Evolutionary conservation across 305 asterid genomes (phyloP).

Genomic region (Solanum hybrid): DNA sequence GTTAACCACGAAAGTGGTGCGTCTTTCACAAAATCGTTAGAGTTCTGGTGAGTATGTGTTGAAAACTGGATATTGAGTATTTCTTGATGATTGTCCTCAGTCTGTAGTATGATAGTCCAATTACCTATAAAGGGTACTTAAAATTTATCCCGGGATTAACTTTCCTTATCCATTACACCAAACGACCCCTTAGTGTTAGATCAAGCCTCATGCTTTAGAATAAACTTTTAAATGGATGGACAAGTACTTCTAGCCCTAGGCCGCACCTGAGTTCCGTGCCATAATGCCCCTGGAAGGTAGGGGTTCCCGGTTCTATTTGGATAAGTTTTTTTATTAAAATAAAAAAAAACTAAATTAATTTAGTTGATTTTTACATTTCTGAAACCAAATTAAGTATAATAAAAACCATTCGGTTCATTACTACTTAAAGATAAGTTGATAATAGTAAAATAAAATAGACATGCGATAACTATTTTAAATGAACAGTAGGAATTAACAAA

Average conservation of each 20-base stretch:
- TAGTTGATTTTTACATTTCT: background rate
- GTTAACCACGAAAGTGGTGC: background rate
- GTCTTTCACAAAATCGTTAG: background rate
- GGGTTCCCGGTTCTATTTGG: background rate
- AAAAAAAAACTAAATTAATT: background rate
- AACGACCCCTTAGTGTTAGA: background rate
- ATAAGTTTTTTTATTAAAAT: background rate
- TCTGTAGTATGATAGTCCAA: background rate
- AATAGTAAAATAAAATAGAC: background rate
- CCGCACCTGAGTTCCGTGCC: background rate
- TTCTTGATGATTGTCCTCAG: background rate
- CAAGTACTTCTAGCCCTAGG: background rate
- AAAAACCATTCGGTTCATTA: too few relatives aligned
- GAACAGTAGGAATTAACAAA: background rate
- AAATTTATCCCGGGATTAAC: too few relatives aligned
- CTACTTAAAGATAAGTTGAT: background rate
- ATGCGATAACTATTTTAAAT: background rate
- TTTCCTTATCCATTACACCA: too few relatives aligned
- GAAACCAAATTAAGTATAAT: background rate
- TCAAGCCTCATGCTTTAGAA: background rate
- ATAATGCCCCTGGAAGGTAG: background rate
- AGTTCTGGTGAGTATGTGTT: background rate
- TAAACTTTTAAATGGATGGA: background rate
- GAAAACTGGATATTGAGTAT: background rate
- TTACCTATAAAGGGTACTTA: too few relatives aligned